Evolutionary conservation across 2,329 filamentous ascomycete genomes (phyloP).

Genomic region (Venturia carpophila): DNA sequence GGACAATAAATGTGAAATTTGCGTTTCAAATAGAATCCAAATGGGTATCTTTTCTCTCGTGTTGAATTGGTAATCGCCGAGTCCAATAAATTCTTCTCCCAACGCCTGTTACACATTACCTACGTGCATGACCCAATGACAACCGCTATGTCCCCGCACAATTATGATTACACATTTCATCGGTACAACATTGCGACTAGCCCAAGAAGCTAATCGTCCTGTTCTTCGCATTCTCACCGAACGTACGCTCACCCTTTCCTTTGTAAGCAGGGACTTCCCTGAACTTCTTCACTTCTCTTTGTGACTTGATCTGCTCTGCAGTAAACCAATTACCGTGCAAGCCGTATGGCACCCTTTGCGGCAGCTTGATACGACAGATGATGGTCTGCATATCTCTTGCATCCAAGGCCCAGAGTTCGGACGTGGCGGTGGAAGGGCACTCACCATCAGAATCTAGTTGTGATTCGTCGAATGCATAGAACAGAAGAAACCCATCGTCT

Average conservation of each 20-base stretch:
- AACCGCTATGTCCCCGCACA: neutral
- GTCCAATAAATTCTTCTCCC: neutral
- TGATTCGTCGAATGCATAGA: conserved; percentile 62
- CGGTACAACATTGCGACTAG: neutral
- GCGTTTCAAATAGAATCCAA: neutral
- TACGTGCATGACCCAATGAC: neutral
- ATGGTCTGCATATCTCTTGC: conserved; percentile 55
- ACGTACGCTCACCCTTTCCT: neutral
- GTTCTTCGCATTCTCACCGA: neutral
- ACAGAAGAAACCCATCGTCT: conserved; percentile 60
- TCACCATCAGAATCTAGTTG: conserved; percentile 49
- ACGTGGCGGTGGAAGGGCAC: conserved; percentile 36
- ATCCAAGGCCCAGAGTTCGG: conserved; percentile 62
- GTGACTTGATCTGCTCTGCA: conserved; percentile 28
- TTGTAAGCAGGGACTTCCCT: neutral
- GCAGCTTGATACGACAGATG: conserved; percentile 50
- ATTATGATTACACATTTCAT: neutral
- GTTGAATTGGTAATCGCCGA: neutral
- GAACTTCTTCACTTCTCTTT: conserved; percentile 22
- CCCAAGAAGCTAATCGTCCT: neutral
- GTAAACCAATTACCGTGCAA: conserved; percentile 42
- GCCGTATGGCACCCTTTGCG: conserved; percentile 62
- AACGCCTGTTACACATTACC: neutral
- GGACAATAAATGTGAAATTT: too few relatives aligned
- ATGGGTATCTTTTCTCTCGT: neutral